These are phyloP conservation scores for Lathyrus sativus DNA, from an alignment of 306 rosid species.

Conservation along the genomic window DNA sequence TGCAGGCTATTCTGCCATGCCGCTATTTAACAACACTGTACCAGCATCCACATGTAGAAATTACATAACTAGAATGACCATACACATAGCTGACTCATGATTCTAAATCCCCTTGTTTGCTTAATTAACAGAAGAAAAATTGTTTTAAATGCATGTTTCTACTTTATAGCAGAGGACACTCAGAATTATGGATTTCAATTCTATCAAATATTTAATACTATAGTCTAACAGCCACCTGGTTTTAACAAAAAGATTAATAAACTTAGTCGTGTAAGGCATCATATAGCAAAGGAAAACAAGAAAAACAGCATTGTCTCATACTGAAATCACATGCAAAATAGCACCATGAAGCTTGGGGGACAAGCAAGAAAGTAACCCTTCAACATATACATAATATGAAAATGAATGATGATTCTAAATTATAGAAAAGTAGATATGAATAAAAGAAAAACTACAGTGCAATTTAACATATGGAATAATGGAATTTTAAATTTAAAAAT, in stretches of 20 bases:
- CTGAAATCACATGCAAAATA: slow-evolving; percentile 4
- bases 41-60: not conserved
- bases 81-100: slow-evolving; percentile 13
- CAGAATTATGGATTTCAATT: not conserved
- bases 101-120: slow-evolving; percentile 11
- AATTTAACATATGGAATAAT: not conserved
- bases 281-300: not conserved
- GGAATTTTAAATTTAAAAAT: not conserved
- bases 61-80: slow-evolving; percentile 26
- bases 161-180: slow-evolving; percentile 5
- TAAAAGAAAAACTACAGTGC: not conserved
- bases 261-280: slow-evolving; percentile 2
- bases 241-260: not conserved
- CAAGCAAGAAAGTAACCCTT: slow-evolving; percentile 3
- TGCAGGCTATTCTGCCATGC: not conserved
- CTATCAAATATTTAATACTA: not conserved
- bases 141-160: not conserved
- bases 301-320: not conserved
- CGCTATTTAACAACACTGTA: not conserved
- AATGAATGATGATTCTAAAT: not conserved
- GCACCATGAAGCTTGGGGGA: not conserved
- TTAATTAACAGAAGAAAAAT: slow-evolving; percentile 5
- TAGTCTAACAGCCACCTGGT: slow-evolving; percentile 21
- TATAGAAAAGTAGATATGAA: not conserved
- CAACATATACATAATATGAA: not conserved